These are phyloP conservation scores for Fraxinus cuspidata DNA, from an alignment of 257 asterid genomes.

Conservation along the genomic window DNA sequence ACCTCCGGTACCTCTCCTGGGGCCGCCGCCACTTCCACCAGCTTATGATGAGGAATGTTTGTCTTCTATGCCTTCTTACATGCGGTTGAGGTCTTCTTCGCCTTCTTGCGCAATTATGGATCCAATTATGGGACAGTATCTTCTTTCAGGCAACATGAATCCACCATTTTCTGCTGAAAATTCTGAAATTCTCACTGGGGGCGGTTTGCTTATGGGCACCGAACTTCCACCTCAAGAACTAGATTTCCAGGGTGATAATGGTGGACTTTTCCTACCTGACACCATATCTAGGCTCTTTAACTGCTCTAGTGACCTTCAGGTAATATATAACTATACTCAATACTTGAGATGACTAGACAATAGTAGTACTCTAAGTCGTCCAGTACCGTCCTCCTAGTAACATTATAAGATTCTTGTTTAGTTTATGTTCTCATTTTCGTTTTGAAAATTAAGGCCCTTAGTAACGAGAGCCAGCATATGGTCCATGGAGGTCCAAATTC, in stretches of 20 bases:
- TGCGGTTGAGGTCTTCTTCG: slow-evolving; percentile 40
- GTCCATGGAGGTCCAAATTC: slow-evolving; percentile 52
- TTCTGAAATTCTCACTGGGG: slow-evolving; percentile 47
- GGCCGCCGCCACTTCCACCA: slow-evolving; percentile 41
- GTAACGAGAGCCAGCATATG: slow-evolving; percentile 64
- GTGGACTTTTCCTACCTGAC: slow-evolving; percentile 57
- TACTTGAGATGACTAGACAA: not conserved
- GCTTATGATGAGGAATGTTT: slow-evolving; percentile 52
- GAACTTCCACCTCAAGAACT: slow-evolving; percentile 60
- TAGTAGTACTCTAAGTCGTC: not conserved
- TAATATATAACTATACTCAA: slow-evolving; percentile 13
- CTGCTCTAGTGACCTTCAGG: slow-evolving; percentile 77
- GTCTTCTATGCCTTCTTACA: slow-evolving; percentile 43
- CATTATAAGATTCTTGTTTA: not conserved
- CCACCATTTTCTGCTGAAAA: slow-evolving; percentile 48
- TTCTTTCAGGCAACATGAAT: slow-evolving; percentile 39
- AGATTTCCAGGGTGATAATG: slow-evolving; percentile 68
- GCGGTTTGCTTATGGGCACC: slow-evolving; percentile 44
- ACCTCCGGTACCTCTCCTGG: slow-evolving; percentile 36
- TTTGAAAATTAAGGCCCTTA: slow-evolving; percentile 45
- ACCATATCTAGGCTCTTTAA: slow-evolving; percentile 49
- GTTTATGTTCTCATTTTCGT: not conserved
- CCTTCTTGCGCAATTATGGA: slow-evolving; percentile 54
- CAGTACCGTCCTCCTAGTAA: no score
- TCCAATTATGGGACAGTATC: slow-evolving; percentile 45